Percentiles rank a stretch among this genome's conserved stretches.
Evolutionary conservation across 371 early-diverging fungal species (phyloP).

Genomic region (Chytridiales sp.): DNA sequence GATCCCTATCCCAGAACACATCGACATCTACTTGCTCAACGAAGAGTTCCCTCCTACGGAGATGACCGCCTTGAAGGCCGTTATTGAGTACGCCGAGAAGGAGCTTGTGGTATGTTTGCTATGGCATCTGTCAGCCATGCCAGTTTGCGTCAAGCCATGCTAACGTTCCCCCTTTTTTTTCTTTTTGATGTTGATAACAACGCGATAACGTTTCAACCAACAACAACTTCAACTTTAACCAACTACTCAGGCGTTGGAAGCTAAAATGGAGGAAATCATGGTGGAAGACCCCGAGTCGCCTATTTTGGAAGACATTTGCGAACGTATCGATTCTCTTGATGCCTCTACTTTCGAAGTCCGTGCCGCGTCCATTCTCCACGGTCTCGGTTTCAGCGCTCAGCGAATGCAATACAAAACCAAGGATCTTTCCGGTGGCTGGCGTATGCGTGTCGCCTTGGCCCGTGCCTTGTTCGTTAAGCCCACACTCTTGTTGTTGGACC

Average conservation of each 20-base stretch:
- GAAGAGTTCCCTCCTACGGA: conserved; percentile 95
- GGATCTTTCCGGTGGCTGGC: conserved; percentile 99
- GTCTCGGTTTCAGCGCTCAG: conserved; percentile 90
- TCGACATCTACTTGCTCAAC: conserved; percentile 93
- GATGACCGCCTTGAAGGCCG: conserved; percentile 85
- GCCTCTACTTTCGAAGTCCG: conserved; percentile 92
- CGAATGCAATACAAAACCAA: conserved; percentile 86
- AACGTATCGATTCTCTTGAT: conserved; percentile 91
- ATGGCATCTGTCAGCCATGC: no score
- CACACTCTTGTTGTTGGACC: conserved; percentile 95
- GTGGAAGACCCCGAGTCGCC: conserved; percentile 83
- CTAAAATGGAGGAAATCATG: conserved; percentile 84
- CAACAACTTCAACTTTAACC: neutral
- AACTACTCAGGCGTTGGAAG: conserved; percentile 72
- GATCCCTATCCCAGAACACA: conserved; percentile 93
- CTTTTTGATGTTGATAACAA: no score
- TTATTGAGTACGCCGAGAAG: conserved; percentile 83
- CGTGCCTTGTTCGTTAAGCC: conserved; percentile 96
- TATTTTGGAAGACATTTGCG: conserved; percentile 89
- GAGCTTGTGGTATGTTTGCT: conserved; percentile 70
- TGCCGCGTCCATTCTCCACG: conserved; percentile 86
- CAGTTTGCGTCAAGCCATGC: no score
- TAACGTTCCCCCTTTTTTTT: no score
- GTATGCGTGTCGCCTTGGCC: conserved; percentile 97
- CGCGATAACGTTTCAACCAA: no score